Conservation (phyloP, 805 yeast genomes). For the Scheffersomyces coipomensis region DNA sequence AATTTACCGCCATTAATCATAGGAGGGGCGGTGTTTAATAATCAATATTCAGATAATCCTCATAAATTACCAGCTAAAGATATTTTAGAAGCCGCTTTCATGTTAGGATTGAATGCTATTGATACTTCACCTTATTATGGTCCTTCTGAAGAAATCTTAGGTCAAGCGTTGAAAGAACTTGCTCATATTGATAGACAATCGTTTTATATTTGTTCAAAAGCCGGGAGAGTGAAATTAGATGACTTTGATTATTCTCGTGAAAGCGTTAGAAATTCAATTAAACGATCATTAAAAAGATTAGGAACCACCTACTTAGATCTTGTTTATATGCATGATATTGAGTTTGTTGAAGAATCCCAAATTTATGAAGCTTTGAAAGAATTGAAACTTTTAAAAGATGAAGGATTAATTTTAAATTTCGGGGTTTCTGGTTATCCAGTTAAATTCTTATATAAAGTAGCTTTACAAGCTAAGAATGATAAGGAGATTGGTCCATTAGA, state of each 20-base stretch:
- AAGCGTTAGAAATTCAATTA: constrained; percentile 60
- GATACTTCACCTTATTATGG: constrained; percentile 96
- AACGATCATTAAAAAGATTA: constrained; percentile 65
- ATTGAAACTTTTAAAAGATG: constrained; percentile 56
- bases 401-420: constrained; percentile 61
- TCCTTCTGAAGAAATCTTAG: constrained; percentile 74
- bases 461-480: constrained; percentile 32
- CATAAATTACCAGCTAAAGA: constrained; percentile 53
- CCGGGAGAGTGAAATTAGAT: constrained; percentile 68
- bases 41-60: constrained; percentile 76
- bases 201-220: constrained; percentile 78
- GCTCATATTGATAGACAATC: constrained; percentile 50
- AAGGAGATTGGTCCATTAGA: constrained; percentile 64
- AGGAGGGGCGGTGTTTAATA: constrained; percentile 89
- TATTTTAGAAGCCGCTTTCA: constrained; percentile 59
- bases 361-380: constrained; percentile 63
- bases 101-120: constrained; percentile 68
- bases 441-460: constrained; percentile 56
- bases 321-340: constrained; percentile 87
- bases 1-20: constrained; percentile 59
- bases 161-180: constrained; percentile 50
- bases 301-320: constrained; percentile 70
- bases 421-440: constrained; percentile 92
- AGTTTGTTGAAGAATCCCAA: constrained; percentile 60
- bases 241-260: constrained; percentile 73